A percentile compares a stretch with the other conserved stretches of the same genome.
phyloP scores from a whole-genome alignment of 352 stramenopile species.

The Globisporangium uncinulatum region DNA sequence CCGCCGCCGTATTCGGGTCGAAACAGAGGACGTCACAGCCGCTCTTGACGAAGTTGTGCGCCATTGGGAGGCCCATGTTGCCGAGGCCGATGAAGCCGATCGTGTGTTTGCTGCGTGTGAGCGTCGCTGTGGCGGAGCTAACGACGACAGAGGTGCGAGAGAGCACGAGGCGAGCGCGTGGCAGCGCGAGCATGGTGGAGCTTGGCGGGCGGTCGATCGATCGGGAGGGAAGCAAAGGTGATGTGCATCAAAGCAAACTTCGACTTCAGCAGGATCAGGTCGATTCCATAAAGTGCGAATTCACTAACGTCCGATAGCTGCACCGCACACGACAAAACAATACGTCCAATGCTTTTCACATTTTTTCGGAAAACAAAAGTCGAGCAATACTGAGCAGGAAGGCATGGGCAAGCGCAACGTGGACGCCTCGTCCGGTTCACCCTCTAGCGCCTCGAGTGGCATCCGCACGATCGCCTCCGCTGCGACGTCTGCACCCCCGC shows the following conservation, averaged over 20 bases:
- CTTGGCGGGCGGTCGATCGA: too few species aligned
- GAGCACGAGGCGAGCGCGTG: too few species aligned
- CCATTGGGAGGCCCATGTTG: conserved; percentile 92
- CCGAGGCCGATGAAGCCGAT: conserved; percentile 90
- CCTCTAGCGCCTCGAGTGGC: neutral
- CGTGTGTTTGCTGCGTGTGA: neutral
- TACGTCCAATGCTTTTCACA: too few species aligned
- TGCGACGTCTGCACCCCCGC: conserved; percentile 1
- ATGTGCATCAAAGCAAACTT: neutral
- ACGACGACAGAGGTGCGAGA: too few species aligned
- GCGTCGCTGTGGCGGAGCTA: neutral
- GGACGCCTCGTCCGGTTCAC: neutral
- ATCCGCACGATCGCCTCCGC: neutral
- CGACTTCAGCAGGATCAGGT: neutral
- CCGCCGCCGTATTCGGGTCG: conserved; percentile 33
- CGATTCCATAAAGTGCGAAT: too few species aligned
- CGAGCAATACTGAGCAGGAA: neutral
- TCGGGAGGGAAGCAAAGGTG: neutral
- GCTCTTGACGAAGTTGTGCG: conserved; percentile 78
- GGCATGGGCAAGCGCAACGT: conserved; percentile 11
- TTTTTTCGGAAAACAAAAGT: neutral
- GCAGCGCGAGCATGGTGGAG: too few species aligned
- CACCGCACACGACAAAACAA: too few species aligned
- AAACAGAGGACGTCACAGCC: conserved; percentile 57
- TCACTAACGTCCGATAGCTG: too few species aligned